A percentile compares a stretch with the other conserved stretches of the same genome.
These are phyloP conservation scores for Penicillium sp. DNA, from an alignment of 2,329 filamentous ascomycete genomes.

Conservation along the genomic window DNA sequence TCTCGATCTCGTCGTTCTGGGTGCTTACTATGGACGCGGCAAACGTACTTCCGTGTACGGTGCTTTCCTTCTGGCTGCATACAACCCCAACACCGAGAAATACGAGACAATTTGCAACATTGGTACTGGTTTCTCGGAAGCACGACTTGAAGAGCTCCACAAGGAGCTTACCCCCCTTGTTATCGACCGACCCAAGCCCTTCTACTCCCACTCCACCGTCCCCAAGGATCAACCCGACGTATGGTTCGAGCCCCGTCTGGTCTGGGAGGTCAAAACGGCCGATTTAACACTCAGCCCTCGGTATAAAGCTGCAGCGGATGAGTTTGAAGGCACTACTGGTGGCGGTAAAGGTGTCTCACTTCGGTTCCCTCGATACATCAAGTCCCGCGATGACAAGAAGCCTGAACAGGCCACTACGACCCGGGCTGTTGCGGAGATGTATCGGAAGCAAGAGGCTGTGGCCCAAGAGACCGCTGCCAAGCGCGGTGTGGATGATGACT, in stretches of 20 bases:
- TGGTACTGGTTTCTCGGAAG: constrained; percentile 94
- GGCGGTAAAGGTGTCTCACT: constrained; percentile 81
- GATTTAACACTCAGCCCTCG: constrained; percentile 90
- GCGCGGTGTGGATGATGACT: constrained; percentile 93
- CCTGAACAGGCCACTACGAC: constrained; percentile 85
- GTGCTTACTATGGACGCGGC: constrained; percentile 91
- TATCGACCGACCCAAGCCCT: constrained; percentile 92
- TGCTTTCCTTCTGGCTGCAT: constrained; percentile 92
- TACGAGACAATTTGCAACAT: constrained; percentile 99
- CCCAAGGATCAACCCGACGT: constrained; percentile 96
- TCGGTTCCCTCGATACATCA: constrained; percentile 91
- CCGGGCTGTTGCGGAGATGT: constrained; percentile 93
- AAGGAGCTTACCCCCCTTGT: constrained; percentile 73
- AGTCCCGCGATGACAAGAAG: constrained; percentile 93
- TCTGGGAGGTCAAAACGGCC: constrained; percentile 98
- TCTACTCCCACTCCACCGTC: constrained; percentile 83
- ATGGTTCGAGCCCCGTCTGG: constrained; percentile 93
- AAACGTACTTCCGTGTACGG: constrained; percentile 97
- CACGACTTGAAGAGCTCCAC: constrained; percentile 87
- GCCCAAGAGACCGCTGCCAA: constrained; percentile 83
- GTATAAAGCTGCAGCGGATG: constrained; percentile 87
- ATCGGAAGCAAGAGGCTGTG: constrained; percentile 90
- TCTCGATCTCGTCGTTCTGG: constrained; percentile 92
- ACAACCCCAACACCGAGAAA: constrained; percentile 77
- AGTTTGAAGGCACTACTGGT: constrained; percentile 73